A percentile compares a stretch with the other conserved stretches of the same genome.
Conservation (phyloP, 352 stramenopile genomes). For the Phytopythium delawarense region DNA sequence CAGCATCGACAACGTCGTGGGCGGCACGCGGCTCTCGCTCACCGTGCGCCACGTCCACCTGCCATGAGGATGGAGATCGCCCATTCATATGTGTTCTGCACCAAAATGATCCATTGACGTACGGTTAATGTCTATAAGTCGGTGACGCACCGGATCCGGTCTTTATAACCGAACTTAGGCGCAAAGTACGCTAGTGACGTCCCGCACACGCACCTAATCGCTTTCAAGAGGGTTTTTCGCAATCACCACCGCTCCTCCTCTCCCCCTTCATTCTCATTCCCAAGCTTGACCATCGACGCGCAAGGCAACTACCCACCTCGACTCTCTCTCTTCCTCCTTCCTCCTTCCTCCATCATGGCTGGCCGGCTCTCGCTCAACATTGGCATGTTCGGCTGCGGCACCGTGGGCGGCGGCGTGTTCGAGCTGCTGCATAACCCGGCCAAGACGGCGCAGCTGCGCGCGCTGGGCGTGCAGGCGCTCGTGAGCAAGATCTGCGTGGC, state of each 20-base stretch:
- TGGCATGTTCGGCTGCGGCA: conserved; percentile 87
- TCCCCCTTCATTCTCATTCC: neutral
- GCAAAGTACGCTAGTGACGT: neutral
- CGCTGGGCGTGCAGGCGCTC: conserved; percentile 64
- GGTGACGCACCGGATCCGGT: neutral
- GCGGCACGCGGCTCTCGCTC: conserved; percentile 45
- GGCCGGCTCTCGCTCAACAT: conserved; percentile 50
- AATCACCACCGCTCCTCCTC: neutral
- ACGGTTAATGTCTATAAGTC: neutral
- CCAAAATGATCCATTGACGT: neutral
- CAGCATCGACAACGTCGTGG: conserved; percentile 52
- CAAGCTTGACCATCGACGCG: neutral
- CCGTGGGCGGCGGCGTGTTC: conserved; percentile 85
- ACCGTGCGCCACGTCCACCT: conserved; percentile 52
- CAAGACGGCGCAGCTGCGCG: conserved; percentile 45
- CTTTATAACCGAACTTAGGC: neutral
- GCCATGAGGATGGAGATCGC: neutral
- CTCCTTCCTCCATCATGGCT: neutral
- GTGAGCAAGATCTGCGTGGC: conserved; percentile 88
- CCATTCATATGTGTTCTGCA: neutral
- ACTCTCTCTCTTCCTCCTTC: too few species aligned
- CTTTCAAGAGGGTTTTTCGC: conserved; percentile 5
- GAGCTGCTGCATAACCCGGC: conserved; percentile 74
- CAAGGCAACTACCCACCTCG: neutral
- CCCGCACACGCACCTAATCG: neutral